Percentiles rank a stretch among this genome's conserved stretches.
Conservation (phyloP, 495 filamentous ascomycete species). For the Hypoxylon trugodes region DNA sequence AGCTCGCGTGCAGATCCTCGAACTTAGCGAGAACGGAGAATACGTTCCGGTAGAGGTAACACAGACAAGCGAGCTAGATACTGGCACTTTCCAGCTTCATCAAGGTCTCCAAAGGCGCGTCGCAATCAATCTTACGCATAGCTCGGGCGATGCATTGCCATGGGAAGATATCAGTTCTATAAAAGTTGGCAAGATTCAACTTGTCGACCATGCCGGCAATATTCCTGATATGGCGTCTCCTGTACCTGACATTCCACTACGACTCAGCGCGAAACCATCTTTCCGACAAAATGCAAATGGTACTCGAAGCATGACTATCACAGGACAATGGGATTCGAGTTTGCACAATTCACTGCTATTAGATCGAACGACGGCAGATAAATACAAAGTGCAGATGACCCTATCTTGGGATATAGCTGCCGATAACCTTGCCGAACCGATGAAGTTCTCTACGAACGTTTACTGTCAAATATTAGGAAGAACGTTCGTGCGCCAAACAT, state of each 20-base stretch:
- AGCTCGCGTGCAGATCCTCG: constrained; percentile 83
- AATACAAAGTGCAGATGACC: constrained; percentile 88
- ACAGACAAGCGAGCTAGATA: constrained; percentile 81
- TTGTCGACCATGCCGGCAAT: constrained; percentile 85
- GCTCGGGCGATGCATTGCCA: constrained; percentile 83
- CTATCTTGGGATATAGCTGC: constrained; percentile 84
- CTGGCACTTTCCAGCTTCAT: constrained; percentile 90
- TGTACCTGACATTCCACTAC: constrained; percentile 77
- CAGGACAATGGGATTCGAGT: constrained; percentile 96
- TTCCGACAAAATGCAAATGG: constrained; percentile 87
- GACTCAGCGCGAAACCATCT: constrained; percentile 75
- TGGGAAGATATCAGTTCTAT: constrained; percentile 83
- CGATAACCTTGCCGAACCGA: constrained; percentile 78
- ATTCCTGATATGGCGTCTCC: constrained; percentile 78
- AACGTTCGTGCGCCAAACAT: constrained; percentile 81
- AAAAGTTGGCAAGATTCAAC: constrained; percentile 78
- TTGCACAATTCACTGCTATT: constrained; percentile 88
- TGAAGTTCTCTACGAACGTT: constrained; percentile 82
- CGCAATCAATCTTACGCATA: constrained; percentile 84
- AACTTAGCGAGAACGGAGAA: constrained; percentile 88
- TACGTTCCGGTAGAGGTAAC: constrained; percentile 93
- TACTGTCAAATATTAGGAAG: constrained; percentile 85
- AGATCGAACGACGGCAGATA: constrained; percentile 87
- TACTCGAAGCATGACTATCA: constrained; percentile 83
- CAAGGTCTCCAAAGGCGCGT: constrained; percentile 94